Base-by-base conservation (phyloP, 495 filamentous ascomycete species). In the Neurospora sp. region DNA sequence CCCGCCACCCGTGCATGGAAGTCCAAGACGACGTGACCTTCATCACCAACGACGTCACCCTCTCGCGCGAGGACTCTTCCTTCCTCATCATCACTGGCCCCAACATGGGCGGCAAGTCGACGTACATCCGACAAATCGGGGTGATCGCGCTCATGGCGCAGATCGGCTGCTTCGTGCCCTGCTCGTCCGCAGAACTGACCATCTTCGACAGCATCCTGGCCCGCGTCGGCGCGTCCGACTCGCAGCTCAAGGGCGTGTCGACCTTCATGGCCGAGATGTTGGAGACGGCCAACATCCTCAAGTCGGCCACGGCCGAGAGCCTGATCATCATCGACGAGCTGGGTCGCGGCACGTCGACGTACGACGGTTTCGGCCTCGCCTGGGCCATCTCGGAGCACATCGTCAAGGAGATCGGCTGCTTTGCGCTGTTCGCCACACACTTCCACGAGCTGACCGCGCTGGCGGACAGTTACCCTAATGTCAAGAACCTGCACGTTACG, bases 191-290 rank as follows among this genome's bases (percentile, higher is more conserved):
- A 20, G 94, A 97, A 77, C 83, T 99, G 70, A 97, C 94, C 35
- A 93, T 99, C 73, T 99, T 98, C 81, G 96, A 99, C 83, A 96
- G 93, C 79, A 98, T 99, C 72, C 93, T 99, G 41, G 96, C 96
- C 10, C 91, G 96, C 75, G 96, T 99, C 5, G 96, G 96, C 70
- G 96, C 96, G 5, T 94, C 91, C 78, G 96, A 99, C 81, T 94
- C 92, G 8, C 96, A 98, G 79, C 89, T 99, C 44, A 99, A 99
- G 82, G 96, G 96, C 42, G 96, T 99, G 9, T 97, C 93, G 48
- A 99, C 96, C 0, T 99, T 99, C 85, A 99, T 99, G 96, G 96
- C 96, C 0, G 96, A 99, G 84, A 99, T 99, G 96, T 87, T 99
- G 37, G 96, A 99, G 79, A 99, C 96, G 0, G 93, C 96, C 72